These are phyloP conservation scores for Mycena amicta DNA, from an alignment of 768 basidiomycete genomes.

Conservation along the genomic window DNA sequence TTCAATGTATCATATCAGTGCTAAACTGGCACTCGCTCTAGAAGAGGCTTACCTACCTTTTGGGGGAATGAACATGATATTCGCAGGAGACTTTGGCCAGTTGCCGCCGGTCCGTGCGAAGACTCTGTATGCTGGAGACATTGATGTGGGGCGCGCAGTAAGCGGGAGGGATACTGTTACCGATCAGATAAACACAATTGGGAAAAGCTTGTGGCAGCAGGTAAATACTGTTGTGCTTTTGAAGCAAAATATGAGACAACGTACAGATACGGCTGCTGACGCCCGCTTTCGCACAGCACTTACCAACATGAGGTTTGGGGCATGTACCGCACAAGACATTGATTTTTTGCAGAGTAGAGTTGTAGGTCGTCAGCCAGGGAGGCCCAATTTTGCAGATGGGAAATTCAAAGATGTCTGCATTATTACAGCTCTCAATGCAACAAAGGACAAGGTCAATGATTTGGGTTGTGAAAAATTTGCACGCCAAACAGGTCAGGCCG, in stretches of 20 bases:
- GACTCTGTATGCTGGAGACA: slow-evolving; percentile 9
- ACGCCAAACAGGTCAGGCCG: slow-evolving; percentile 17
- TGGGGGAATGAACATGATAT: slow-evolving; percentile 31
- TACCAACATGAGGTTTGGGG: slow-evolving; percentile 32
- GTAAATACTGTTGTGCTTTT: slow-evolving; percentile 26
- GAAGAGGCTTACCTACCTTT: slow-evolving; percentile 14
- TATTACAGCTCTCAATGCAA: slow-evolving; percentile 30
- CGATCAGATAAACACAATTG: slow-evolving; percentile 18
- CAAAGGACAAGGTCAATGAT: slow-evolving; percentile 31
- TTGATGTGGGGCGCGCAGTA: slow-evolving; percentile 8
- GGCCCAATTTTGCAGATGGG: slow-evolving; percentile 13
- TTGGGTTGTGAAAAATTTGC: slow-evolving; percentile 28
- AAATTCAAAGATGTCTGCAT: slow-evolving; percentile 30
- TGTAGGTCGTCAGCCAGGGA: slow-evolving; percentile 3
- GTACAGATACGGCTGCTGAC: slow-evolving; percentile 28
- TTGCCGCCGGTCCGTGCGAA: slow-evolving; percentile 25
- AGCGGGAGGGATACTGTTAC: not conserved
- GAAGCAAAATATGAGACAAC: slow-evolving; percentile 33
- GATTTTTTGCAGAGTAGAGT: slow-evolving; percentile 24
- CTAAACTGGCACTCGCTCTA: slow-evolving; percentile 8
- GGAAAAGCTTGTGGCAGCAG: slow-evolving; percentile 28
- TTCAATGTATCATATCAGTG: slow-evolving; percentile 13
- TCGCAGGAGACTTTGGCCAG: slow-evolving; percentile 27
- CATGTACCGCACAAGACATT: slow-evolving; percentile 28
- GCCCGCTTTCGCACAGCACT: slow-evolving; percentile 28